Evolutionary conservation across 106 monocot species (phyloP), one percentile per base, ranked within the genome.

Genomic region (Dactylorhiza incarnata): DNA sequence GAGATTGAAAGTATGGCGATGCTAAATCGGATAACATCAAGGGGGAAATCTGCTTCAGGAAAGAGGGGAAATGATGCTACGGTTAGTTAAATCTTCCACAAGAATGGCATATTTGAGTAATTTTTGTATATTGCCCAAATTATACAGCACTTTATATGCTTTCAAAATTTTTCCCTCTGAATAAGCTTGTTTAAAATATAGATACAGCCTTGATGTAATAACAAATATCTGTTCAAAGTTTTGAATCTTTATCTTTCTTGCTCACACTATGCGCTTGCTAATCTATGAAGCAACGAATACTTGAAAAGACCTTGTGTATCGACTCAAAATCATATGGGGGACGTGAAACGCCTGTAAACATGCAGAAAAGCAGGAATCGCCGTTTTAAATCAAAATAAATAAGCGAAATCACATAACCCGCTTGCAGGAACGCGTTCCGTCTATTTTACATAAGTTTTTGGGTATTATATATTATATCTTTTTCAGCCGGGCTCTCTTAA

Each of bases 21-120:
- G 65, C 77, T 85, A 49, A 83, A 80, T 47, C 75, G 80, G 75
- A 80, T 82, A 71, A 59, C 85, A 54, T 89, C 87, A 17, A 68
- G 52, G 71, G 85, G 89, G 37, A 95, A 83, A 68, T 74, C 51
- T 74, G n/a, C 49, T 22, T 47, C 81, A 66, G 78, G 49, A 17
- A 84, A 52, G 63, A 81, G 74, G 49, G 80, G 77, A 48, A 73
- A 78, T 55, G 48, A 74, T 75, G 29, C 46, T 13, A 45, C 37
- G 83, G 86, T 88, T 85, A 71, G 22, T 49, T 26, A 24, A 73
- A 17, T 68, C 19, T 19, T 29, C 13, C 29, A 79, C 25, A 19
- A 29, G 17, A 63, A 12, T 69, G 19, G 12, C 3, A 72, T 48
- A 72, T 72, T 48, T n/a, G 23, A 22, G 19, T 49, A 22, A 16